A percentile compares a stretch with the other conserved stretches of the same genome.
phyloP scores from a whole-genome alignment of 129 eudicot species.

The Artemisia annua region DNA sequence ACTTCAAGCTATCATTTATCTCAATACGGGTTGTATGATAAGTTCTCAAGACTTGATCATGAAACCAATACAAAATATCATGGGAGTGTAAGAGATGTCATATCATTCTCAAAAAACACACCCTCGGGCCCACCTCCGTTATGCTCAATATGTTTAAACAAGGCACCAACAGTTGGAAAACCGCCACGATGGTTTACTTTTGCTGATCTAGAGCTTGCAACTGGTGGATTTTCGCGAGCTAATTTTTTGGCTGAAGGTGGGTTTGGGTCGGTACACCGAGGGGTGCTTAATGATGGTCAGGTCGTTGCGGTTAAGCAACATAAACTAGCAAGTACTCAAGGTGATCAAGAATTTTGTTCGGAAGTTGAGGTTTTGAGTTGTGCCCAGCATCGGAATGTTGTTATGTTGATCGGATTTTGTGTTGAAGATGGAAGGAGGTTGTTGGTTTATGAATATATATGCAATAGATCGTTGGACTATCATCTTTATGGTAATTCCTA shows the following conservation, averaged over 20 bases:
- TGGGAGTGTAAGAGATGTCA: slow-evolving; percentile 77
- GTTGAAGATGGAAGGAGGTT: slow-evolving; percentile 84
- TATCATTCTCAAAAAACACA: slow-evolving; percentile 60
- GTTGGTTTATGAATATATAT: slow-evolving; percentile 88
- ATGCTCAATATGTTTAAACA: slow-evolving; percentile 93
- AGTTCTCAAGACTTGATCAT: slow-evolving; percentile 8
- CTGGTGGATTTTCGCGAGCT: slow-evolving; percentile 82
- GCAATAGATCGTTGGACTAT: slow-evolving; percentile 87
- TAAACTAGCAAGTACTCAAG: slow-evolving; percentile 93
- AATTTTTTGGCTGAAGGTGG: slow-evolving; percentile 99
- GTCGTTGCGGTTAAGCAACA: slow-evolving; percentile 92
- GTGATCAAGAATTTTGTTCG: slow-evolving; percentile 93
- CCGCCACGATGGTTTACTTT: slow-evolving; percentile 90
- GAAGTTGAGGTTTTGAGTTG: slow-evolving; percentile 97
- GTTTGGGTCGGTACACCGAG: slow-evolving; percentile 89
- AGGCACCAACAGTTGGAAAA: slow-evolving; percentile 87
- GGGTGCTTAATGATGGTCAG: slow-evolving; percentile 89
- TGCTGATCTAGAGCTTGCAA: slow-evolving; percentile 89
- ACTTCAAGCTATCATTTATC: slow-evolving; percentile 39
- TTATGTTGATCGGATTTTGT: slow-evolving; percentile 90
- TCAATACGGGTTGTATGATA: slow-evolving; percentile 39
- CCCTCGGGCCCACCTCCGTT: slow-evolving; percentile 89
- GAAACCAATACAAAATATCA: slow-evolving; percentile 46
- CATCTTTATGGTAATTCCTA: slow-evolving; percentile 78
- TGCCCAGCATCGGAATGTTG: slow-evolving; percentile 97